These are phyloP conservation scores for Canna indica DNA, from an alignment of 176 grass and related monocot species.

Conservation along the genomic window DNA sequence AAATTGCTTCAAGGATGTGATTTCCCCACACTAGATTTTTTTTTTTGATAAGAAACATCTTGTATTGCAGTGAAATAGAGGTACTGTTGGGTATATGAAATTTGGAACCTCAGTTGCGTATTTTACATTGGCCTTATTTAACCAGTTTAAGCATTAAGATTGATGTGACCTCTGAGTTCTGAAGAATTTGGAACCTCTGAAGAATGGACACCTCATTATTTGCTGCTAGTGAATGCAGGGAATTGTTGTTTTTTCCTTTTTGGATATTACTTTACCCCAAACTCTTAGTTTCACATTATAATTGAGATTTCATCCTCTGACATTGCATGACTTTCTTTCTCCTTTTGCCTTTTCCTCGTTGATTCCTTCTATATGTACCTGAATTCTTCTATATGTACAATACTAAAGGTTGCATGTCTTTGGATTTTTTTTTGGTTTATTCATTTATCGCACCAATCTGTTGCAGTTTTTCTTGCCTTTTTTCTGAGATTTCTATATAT, in stretches of 20 bases:
- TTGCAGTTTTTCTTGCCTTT: neutral
- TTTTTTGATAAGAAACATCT: no score
- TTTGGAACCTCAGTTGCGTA: no score
- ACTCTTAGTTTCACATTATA: neutral
- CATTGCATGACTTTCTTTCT: neutral
- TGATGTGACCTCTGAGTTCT: no score
- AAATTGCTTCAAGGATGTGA: no score
- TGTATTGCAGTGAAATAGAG: no score
- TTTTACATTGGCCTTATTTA: no score
- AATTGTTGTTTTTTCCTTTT: neutral
- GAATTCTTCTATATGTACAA: neutral
- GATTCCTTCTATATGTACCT: neutral
- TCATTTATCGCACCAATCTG: neutral
- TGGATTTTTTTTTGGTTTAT: neutral
- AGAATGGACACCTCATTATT: neutral
- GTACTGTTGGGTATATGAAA: no score
- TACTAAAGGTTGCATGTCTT: neutral
- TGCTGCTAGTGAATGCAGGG: neutral
- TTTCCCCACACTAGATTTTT: no score
- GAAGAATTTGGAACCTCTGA: no score
- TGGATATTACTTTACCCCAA: neutral
- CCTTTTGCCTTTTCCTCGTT: neutral
- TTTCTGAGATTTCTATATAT: neutral
- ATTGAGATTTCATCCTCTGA: neutral
- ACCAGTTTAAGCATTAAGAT: no score